phyloP scores from a whole-genome alignment of 169 alveolate species.

The Plasmodium reichenowi region DNA sequence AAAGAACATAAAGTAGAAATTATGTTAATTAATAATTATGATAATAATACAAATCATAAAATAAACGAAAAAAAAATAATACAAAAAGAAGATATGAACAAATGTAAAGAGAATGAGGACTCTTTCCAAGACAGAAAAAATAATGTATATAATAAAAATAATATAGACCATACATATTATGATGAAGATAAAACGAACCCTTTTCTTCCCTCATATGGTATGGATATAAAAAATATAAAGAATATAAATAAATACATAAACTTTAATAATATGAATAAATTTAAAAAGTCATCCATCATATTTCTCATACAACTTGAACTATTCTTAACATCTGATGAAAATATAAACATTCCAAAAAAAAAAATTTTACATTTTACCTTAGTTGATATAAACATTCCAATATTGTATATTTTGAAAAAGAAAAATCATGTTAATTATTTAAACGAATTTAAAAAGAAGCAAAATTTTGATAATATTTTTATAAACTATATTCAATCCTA shows the following conservation, averaged over 20 bases:
- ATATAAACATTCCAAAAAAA: conserved; percentile 11
- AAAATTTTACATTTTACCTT: conserved; percentile 51
- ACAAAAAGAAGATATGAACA: background rate
- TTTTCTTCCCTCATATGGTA: background rate
- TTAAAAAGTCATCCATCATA: conserved; percentile 42
- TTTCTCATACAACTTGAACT: conserved; percentile 54
- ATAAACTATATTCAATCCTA: conserved; percentile 51
- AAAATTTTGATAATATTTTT: conserved; percentile 58
- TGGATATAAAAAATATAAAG: conserved; percentile 42
- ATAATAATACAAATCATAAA: background rate
- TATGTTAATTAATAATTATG: background rate
- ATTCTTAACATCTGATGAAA: background rate
- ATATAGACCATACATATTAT: background rate
- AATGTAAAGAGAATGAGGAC: background rate
- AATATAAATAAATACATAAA: conserved; percentile 29
- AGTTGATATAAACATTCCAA: conserved; percentile 57
- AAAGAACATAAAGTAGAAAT: conserved; percentile 4
- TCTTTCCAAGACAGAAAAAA: no score
- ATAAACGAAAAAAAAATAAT: background rate
- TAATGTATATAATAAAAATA: background rate
- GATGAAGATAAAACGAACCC: background rate
- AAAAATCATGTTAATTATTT: conserved; percentile 37
- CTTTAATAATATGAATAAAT: conserved; percentile 39
- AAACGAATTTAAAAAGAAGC: conserved; percentile 27
- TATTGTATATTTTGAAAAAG: conserved; percentile 50